Evolutionary conservation across 2,329 filamentous ascomycete species (phyloP).

Genomic region (Penicillium sp.): DNA sequence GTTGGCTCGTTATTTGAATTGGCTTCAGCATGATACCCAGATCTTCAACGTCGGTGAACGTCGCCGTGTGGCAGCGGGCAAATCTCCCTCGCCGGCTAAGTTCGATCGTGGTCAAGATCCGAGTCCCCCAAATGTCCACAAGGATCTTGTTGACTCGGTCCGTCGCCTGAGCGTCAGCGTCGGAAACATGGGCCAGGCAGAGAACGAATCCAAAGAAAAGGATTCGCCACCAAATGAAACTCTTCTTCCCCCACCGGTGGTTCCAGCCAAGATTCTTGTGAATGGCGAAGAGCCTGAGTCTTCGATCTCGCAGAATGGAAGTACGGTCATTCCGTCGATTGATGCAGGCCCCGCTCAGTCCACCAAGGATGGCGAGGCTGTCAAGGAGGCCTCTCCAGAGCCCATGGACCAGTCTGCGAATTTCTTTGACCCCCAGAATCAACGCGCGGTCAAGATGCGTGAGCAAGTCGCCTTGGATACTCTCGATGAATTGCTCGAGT

Average conservation of each 20-base stretch:
- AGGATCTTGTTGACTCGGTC: conserved; percentile 41
- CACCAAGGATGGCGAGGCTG: conserved; percentile 15
- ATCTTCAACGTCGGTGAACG: conserved; percentile 98
- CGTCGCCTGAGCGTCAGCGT: conserved; percentile 40
- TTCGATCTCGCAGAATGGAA: conserved; percentile 16
- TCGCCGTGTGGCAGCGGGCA: conserved; percentile 66
- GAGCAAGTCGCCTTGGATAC: conserved; percentile 92
- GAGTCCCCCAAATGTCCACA: conserved; percentile 33
- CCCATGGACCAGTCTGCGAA: conserved; percentile 78
- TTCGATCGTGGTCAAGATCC: conserved; percentile 12
- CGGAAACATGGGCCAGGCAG: conserved; percentile 24
- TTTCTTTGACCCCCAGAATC: conserved; percentile 91
- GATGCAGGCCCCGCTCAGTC: conserved; percentile 17
- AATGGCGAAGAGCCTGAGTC: conserved; percentile 48
- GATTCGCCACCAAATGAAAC: conserved; percentile 25
- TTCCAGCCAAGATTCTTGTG: conserved; percentile 52
- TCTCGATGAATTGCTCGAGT: conserved; percentile 84
- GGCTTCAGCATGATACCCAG: conserved; percentile 90
- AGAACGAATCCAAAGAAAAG: conserved; percentile 5
- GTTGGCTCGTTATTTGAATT: conserved; percentile 87
- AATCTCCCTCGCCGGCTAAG: conserved; percentile 32
- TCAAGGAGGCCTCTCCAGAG: conserved; percentile 38
- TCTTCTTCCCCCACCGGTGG: conserved; percentile 35
- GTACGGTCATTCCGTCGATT: conserved; percentile 24
- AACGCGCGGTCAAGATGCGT: conserved; percentile 70